phyloP scores from a whole-genome alignment of 805 yeast genomes.

The Hanseniaspora meyeri region DNA sequence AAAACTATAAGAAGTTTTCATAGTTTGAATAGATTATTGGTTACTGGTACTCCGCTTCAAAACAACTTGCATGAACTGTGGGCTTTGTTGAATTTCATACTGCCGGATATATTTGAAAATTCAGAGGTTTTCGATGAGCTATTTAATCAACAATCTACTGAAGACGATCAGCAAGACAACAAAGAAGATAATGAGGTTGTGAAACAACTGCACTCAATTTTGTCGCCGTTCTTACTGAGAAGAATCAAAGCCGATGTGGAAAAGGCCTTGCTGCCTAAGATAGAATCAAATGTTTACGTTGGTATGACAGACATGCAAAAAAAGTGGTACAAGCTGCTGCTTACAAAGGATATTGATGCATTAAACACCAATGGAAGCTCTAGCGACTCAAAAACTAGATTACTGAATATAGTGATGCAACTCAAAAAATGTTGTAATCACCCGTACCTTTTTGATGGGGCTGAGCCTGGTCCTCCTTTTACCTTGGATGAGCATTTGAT shows the following conservation, averaged over 20 bases:
- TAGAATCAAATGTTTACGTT: constrained; percentile 77
- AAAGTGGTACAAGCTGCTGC: constrained; percentile 75
- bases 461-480: constrained; percentile 96
- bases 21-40: constrained; percentile 69
- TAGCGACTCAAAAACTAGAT: constrained; percentile 81
- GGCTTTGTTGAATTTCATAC: constrained; percentile 80
- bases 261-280: constrained; percentile 77
- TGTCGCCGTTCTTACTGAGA: constrained; percentile 77
- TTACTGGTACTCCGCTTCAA: constrained; percentile 94
- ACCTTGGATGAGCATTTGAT: constrained; percentile 91
- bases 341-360: constrained; percentile 90
- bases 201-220: constrained; percentile 74
- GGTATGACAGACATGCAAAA: constrained; percentile 95
- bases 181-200: constrained; percentile 69
- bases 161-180: constrained; percentile 28
- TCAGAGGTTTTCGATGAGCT: constrained; percentile 82
- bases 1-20: constrained; percentile 84
- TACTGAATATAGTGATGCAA: constrained; percentile 92
- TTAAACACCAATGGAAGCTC: constrained; percentile 71
- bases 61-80: constrained; percentile 91
- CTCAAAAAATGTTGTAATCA: constrained; percentile 93
- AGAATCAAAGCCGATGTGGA: constrained; percentile 91
- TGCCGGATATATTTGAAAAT: constrained; percentile 93
- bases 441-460: constrained; percentile 96
- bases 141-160: constrained; percentile 44